Conservation (phyloP, 129 eudicot species). For the Artemisia tridentata region DNA sequence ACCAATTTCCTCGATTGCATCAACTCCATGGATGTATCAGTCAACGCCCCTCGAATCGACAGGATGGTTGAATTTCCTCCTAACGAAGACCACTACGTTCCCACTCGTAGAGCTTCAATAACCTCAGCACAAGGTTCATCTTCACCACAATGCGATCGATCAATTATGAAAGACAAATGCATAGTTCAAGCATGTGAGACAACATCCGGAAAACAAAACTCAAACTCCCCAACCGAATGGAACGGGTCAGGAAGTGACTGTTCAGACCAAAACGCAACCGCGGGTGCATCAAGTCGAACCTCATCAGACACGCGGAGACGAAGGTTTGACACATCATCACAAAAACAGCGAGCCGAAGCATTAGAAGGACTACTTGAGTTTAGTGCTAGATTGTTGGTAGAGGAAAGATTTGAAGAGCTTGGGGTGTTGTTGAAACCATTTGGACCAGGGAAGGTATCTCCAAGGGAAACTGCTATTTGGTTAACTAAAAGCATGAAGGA, state of each 20-base stretch:
- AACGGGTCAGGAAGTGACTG: slow-evolving; percentile 48
- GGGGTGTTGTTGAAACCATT: slow-evolving; percentile 86
- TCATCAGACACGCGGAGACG: slow-evolving; percentile 64
- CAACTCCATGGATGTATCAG: slow-evolving; percentile 83
- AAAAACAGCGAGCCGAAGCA: slow-evolving; percentile 85
- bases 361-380: slow-evolving; percentile 91
- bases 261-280: slow-evolving; percentile 83
- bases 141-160: slow-evolving; percentile 62
- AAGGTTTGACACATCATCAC: slow-evolving; percentile 76
- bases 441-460: slow-evolving; percentile 93
- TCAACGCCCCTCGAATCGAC: slow-evolving; percentile 88
- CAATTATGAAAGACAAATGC: slow-evolving; percentile 81
- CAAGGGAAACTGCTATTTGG: slow-evolving; percentile 98
- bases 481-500: slow-evolving; percentile 88
- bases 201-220: slow-evolving; percentile 36
- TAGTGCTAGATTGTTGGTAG: slow-evolving; percentile 82
- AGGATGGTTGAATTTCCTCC: slow-evolving; percentile 72
- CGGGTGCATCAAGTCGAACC: slow-evolving; percentile 82
- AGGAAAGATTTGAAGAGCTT: slow-evolving; percentile 85
- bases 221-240: slow-evolving; percentile 43
- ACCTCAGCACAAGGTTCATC: slow-evolving; percentile 74
- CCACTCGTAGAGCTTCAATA: slow-evolving; percentile 44
- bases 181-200: slow-evolving; percentile 54
- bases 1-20: slow-evolving; percentile 37
- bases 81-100: slow-evolving; percentile 43